Evolutionary conservation across 192 early-diverging fungal species (phyloP), one percentile per base, ranked within the genome.

Genomic region (Mortierella claussenii): DNA sequence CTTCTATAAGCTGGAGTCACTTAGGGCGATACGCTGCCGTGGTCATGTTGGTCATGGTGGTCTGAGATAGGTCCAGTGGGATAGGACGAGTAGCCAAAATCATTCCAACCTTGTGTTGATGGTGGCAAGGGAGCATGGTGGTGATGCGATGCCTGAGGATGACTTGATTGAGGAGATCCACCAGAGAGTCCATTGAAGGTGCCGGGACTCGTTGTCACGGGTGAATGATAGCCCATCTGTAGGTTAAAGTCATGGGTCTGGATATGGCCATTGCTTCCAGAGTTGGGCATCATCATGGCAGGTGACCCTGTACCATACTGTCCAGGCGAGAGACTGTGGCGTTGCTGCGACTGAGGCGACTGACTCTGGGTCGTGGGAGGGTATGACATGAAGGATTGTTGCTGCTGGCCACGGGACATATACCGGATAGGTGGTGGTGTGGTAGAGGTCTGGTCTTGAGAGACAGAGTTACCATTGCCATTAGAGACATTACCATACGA

Each of bases 251-350:
- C 73, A 30, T 67, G 71, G 15, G 68, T 50, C 11, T 53, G 37
- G 37, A 71, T 57, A 20, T 71, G 69, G 36, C 69, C 69, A 45
- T 63, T 71, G 34, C 32, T 55, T 28, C 59, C 59, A 23, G 73
- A 65, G 73, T 45, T 62, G 18, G 73, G 73, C 73, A 76, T 76
- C 73, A 76, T 76, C 73, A 76, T 67, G 3, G 73, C 73, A 20
- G 71, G 71, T 27, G 71, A 75, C 44, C 63, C 71, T 46, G 43
- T 65, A 18, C 58, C 57, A 8, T 76, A 60, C n/a, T 60, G 57
- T 4, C 64, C 64, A 15, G 73, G 73, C 0, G 73, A 76, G 26
- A 76, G 21, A 21, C 73, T 76, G 37, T 76, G 73, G 7, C 64
- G 73, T 61, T 76, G 73, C 61, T 73, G 69, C 9, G 73, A 76